Base-by-base conservation (phyloP, 164 flowering plant species). In the Aristolochia californica region DNA sequence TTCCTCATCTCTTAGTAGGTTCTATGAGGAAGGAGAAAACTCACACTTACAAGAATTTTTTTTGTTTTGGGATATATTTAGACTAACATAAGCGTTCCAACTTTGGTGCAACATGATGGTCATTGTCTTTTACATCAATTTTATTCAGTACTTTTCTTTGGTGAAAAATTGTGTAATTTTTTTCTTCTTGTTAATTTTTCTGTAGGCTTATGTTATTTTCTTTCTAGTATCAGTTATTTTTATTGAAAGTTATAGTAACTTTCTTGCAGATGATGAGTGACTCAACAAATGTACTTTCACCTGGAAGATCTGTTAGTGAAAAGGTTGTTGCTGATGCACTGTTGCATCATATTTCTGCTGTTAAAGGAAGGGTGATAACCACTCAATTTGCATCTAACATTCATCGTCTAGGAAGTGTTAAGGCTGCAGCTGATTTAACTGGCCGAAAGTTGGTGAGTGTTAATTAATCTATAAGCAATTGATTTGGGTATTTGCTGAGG, bases 311-410 rank as follows among this genome's bases (percentile, higher is more conserved):
- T 62, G 60, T 64, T 14, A 93, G 99, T 68, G 99, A 93, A 77
- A 66, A 68, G 66, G 80, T 74, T 59, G 99, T 93, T n/a, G 84
- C 84, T 53, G 88, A 84, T 76, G 62, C 97, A 20, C 62, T 93
- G 62, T 43, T 87, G 70, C 80, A 93, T 70, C 78, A 66, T 72
- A 80, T 93, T 58, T 82, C 94, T 56, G 85, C 78, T 68, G 85
- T 89, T 45, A 81, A 85, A 65, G 99, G 99, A 56, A 80, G 99
- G 74, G 83, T 93, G 59, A 83, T 93, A 53, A 82, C 97, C 45
- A 93, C 99, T 62, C 99, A 93, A 67, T 93, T 93, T 78, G 97
- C 99, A 48, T 93, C 99, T 64, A 93, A 93, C 61, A 89, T 93
- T 67, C 97, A 89, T 69, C 88, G 99, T 17, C 86, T 93, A 66